Evolutionary conservation across 2,329 filamentous ascomycete genomes (phyloP), one percentile per base, ranked within the genome.

Genomic region (Exophiala calicioides): DNA sequence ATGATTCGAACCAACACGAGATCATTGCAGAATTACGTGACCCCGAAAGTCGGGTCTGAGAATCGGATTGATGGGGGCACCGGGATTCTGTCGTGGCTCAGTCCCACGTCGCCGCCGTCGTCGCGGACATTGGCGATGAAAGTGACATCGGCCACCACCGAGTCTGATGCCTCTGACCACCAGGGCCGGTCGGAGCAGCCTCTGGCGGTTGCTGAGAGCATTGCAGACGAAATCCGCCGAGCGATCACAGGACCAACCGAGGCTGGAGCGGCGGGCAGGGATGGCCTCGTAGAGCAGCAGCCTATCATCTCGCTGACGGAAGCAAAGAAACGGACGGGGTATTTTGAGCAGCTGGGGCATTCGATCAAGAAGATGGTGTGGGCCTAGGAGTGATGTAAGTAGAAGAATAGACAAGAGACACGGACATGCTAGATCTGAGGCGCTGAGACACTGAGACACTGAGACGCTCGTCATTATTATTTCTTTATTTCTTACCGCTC

Each of bases 301-400:
- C 86, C 91, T 59, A 88, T 98, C 40, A 88, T 98, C 41, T 88
- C 84, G 18, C 66, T 95, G 42, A 82, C 81, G 2, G 90, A 96
- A 62, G 93, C 93, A 46, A 91, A 81, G 76, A 86, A 80, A 72
- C 90, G 85, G 51, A 96, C 91, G 0, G 88, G 90, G 0, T 76
- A 94, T 59, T 66, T 97, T 41, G 91, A 96, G 68, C 85, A 91
- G 65, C 69, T 94, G 61, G 88, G 90, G 1, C 90, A 97, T 72
- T 86, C 85, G 49, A 77, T 97, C 60, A 96, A 95, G 79, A 95
- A 88, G 74, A 70, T 97, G 64, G 90, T 98, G 9, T 97, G 93
- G 93, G 76, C 77, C 3, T 81, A 60, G 67, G 26, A 20, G 3
- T 21, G 23, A 5, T 24, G 4, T 2, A 36, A 8, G 16, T 6